Evolutionary conservation across 2,329 filamentous ascomycete genomes (phyloP).

Genomic region (Talaromyces marneffei): DNA sequence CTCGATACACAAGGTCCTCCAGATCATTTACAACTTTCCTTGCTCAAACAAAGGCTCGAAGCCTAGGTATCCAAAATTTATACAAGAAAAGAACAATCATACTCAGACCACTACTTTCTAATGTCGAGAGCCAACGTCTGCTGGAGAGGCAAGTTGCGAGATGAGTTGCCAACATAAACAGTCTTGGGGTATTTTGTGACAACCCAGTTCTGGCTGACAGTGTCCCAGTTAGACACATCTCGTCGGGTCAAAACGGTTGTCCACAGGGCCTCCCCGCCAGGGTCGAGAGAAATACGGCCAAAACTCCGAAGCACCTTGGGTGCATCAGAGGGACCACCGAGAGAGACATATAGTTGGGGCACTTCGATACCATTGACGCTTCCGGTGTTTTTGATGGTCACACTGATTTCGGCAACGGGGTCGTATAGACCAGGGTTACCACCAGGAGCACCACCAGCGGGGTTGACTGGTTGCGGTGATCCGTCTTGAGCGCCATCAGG

Average conservation of each 20-base stretch:
- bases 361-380: slow-evolving; percentile 47
- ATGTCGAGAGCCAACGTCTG: slow-evolving; percentile 25
- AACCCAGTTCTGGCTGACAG: slow-evolving; percentile 75
- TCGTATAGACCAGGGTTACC: slow-evolving; percentile 55
- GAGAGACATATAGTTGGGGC: slow-evolving; percentile 62
- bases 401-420: slow-evolving; percentile 44
- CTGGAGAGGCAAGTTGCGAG: slow-evolving; percentile 50
- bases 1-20: background rate
- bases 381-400: slow-evolving; percentile 49
- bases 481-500: slow-evolving; percentile 48
- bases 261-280: slow-evolving; percentile 65
- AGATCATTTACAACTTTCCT: background rate
- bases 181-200: slow-evolving; percentile 53
- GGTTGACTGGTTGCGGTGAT: slow-evolving; percentile 50
- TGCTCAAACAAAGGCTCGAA: background rate
- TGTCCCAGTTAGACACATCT: slow-evolving; percentile 85
- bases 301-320: slow-evolving; percentile 68
- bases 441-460: slow-evolving; percentile 54
- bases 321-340: slow-evolving; percentile 70
- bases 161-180: slow-evolving; percentile 55
- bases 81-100: slow-evolving; percentile 1
- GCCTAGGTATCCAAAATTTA: background rate
- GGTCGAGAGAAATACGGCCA: slow-evolving; percentile 65
- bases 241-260: slow-evolving; percentile 64
- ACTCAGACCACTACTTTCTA: background rate